These are phyloP conservation scores for Yamadazyma mexicana DNA, from an alignment of 1,139 yeast species.

Conservation along the genomic window DNA sequence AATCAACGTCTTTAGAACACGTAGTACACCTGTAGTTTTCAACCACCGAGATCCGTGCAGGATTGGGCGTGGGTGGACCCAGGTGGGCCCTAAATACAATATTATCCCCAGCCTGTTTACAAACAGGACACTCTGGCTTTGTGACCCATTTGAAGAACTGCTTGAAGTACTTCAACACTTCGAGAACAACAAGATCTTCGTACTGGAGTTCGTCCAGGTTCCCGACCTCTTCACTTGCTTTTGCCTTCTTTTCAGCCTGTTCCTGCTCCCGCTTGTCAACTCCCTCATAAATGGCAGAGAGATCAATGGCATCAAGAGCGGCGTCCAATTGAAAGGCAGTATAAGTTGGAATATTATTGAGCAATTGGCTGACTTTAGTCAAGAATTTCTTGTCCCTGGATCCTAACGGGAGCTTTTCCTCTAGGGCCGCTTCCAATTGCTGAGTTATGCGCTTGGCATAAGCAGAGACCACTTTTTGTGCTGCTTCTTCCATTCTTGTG, in stretches of 20 bases:
- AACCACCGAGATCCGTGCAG: slow-evolving; percentile 33
- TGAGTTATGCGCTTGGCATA: slow-evolving; percentile 6
- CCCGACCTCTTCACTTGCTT: too few species aligned
- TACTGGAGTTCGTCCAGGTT: too few species aligned
- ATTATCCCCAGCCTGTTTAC: slow-evolving; percentile 34
- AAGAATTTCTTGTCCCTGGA: slow-evolving; percentile 14
- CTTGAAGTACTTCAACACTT: slow-evolving; percentile 74
- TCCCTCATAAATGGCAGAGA: slow-evolving; percentile 35
- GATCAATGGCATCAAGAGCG: slow-evolving; percentile 38
- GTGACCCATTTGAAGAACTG: slow-evolving; percentile 84
- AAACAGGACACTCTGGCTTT: slow-evolving; percentile 59
- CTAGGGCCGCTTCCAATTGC: not conserved
- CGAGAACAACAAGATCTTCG: slow-evolving; percentile 71
- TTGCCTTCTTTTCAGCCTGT: slow-evolving; percentile 2
- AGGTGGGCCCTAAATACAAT: slow-evolving; percentile 16
- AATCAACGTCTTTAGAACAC: slow-evolving; percentile 52
- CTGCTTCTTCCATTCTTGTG: not conserved
- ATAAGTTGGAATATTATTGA: slow-evolving; percentile 8
- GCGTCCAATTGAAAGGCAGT: slow-evolving; percentile 15
- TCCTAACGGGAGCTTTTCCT: not conserved
- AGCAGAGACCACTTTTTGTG: slow-evolving; percentile 3
- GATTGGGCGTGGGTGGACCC: slow-evolving; percentile 22
- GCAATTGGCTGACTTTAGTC: slow-evolving; percentile 1
- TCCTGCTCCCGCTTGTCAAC: slow-evolving; percentile 27
- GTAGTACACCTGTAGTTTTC: slow-evolving; percentile 64